A percentile compares a stretch with the other conserved stretches of the same genome.
Conservation (phyloP, 371 early-diverging fungal species). For the Mortierella sp. region DNA sequence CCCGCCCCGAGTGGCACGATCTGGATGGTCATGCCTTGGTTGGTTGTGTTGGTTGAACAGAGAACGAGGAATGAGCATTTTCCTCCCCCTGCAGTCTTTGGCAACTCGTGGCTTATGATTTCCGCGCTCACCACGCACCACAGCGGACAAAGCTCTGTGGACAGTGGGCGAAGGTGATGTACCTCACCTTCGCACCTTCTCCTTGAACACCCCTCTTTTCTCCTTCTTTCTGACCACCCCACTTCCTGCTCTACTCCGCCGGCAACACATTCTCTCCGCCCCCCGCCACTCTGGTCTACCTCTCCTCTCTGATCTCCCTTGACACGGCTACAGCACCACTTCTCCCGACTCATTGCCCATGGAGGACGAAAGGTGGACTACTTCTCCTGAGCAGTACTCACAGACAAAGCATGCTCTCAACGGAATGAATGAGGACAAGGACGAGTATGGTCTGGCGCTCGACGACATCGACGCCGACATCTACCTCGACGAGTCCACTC, state of each 20-base stretch:
- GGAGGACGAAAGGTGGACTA: constrained; percentile 39
- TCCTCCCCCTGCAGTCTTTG: no score
- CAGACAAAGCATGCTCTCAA: constrained; percentile 19
- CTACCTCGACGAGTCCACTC: constrained; percentile 40
- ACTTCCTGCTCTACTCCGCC: neutral
- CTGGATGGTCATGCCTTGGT: constrained; percentile 60
- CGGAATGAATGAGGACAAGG: constrained; percentile 37
- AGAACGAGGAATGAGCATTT: constrained; percentile 1
- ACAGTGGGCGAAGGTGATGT: no score
- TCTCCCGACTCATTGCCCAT: constrained; percentile 5
- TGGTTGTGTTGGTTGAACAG: neutral
- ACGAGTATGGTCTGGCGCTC: constrained; percentile 43
- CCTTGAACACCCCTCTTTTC: neutral
- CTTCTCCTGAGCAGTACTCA: constrained; percentile 36
- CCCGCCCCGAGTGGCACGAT: constrained; percentile 69
- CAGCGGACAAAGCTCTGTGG: no score
- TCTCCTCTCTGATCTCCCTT: no score
- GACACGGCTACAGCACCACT: no score
- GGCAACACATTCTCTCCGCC: no score
- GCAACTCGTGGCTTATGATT: no score
- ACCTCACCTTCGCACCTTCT: neutral
- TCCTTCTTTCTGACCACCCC: neutral
- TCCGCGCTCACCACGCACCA: no score
- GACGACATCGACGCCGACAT: constrained; percentile 53
- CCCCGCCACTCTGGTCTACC: no score